Conservation (phyloP, 495 filamentous ascomycete species). For the Aspergillus steynii region DNA sequence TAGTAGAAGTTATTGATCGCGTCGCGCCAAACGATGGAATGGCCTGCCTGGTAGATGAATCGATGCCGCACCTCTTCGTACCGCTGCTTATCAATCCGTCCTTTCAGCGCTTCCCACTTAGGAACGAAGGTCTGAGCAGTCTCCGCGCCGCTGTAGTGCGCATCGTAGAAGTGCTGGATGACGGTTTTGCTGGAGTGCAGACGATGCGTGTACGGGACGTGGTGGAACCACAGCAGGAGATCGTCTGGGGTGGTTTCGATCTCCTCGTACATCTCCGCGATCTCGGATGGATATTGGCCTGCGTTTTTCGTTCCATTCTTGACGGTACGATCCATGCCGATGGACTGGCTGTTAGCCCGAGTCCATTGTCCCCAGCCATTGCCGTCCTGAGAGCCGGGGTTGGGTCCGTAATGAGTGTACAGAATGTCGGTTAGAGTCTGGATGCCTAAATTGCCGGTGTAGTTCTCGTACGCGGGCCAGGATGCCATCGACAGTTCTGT, state of each 20-base stretch:
- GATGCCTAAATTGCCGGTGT: constrained; percentile 69
- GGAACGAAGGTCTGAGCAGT: constrained; percentile 58
- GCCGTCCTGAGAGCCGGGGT: constrained; percentile 63
- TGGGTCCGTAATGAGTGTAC: constrained; percentile 66
- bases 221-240: constrained; percentile 74
- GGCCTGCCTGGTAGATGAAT: constrained; percentile 65
- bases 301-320: constrained; percentile 63
- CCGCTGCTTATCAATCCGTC: constrained; percentile 60
- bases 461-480: constrained; percentile 71
- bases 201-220: constrained; percentile 65
- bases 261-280: constrained; percentile 57
- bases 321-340: constrained; percentile 75
- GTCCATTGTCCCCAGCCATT: constrained; percentile 78
- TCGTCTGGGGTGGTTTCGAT: constrained; percentile 67
- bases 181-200: constrained; percentile 68
- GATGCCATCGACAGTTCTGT: constrained; percentile 66
- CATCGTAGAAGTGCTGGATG: constrained; percentile 77
- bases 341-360: constrained; percentile 54
- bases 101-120: constrained; percentile 54
- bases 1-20: constrained; percentile 61
- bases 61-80: constrained; percentile 58
- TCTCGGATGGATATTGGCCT: constrained; percentile 64
- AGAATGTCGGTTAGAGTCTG: constrained; percentile 71
- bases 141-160: constrained; percentile 62
- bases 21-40: constrained; percentile 70